Evolutionary conservation across 352 stramenopile genomes (phyloP).

Genomic region (Pythium insidiosum): DNA sequence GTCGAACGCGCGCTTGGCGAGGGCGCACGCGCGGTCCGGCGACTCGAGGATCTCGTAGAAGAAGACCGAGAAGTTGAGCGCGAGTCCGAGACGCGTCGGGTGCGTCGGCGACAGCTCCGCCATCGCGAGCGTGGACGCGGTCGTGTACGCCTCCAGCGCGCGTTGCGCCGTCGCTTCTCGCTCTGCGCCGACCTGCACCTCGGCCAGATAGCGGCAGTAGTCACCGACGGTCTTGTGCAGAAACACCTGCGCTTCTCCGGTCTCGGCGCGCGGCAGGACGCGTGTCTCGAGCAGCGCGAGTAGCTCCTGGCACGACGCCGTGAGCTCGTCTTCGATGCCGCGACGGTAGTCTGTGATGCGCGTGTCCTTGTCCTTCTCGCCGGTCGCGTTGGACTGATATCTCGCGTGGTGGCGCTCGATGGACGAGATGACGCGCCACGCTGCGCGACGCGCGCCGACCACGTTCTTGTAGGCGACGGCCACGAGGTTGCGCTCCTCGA

Average conservation of each 20-base stretch:
- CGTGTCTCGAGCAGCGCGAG: conserved; percentile 88
- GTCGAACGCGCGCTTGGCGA: conserved; percentile 26
- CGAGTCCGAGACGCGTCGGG: conserved; percentile 21
- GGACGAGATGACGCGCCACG: conserved; percentile 20
- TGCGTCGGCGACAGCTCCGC: conserved; percentile 18
- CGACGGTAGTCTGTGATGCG: conserved; percentile 13
- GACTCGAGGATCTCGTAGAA: conserved; percentile 19
- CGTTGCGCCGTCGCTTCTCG: conserved; percentile 1
- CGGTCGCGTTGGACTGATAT: conserved; percentile 43
- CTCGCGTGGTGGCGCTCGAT: too few relatives aligned
- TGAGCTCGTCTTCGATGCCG: conserved; percentile 19
- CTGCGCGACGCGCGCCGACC: conserved; percentile 12
- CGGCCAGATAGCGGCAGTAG: conserved; percentile 13
- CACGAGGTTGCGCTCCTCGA: too few relatives aligned
- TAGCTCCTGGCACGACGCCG: conserved; percentile 66
- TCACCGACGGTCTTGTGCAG: conserved; percentile 94
- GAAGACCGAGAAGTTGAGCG: conserved; percentile 28
- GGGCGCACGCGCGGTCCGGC: conserved; percentile 6
- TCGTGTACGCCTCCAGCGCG: conserved; percentile 4
- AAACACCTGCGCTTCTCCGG: conserved; percentile 93
- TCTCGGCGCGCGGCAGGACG: conserved; percentile 87
- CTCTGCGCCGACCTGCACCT: conserved; percentile 6
- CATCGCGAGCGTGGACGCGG: conserved; percentile 7
- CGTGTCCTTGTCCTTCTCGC: neutral
- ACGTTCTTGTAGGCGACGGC: conserved; percentile 28